Percentiles rank a stretch among this genome's conserved stretches.
These are phyloP conservation scores for Mortierella sp. DNA, from an alignment of 371 early-diverging fungal species.

Conservation along the genomic window DNA sequence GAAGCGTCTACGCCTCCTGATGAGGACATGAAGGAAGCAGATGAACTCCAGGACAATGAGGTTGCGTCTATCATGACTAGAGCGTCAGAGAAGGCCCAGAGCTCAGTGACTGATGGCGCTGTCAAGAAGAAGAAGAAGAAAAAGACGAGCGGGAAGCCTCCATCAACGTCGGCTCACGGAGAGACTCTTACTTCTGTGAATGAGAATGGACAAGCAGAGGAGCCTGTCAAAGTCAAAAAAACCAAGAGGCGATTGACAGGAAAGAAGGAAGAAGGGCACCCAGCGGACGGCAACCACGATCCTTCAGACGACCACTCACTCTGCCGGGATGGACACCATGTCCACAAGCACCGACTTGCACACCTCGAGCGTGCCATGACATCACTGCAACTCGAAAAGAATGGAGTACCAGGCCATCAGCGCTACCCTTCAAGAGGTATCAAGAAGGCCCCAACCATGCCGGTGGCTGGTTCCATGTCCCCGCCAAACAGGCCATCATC, in stretches of 20 bases:
- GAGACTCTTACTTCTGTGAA: background rate
- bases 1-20: background rate
- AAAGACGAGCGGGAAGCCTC: conserved; percentile 12
- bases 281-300: conserved; percentile 18
- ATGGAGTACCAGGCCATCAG: conserved; percentile 10
- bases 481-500: conserved; percentile 39
- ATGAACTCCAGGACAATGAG: conserved; percentile 17
- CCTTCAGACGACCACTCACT: conserved; percentile 28
- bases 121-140: conserved; percentile 36
- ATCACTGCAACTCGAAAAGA: conserved; percentile 24
- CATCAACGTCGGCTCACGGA: background rate
- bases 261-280: conserved; percentile 20
- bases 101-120: background rate
- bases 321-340: conserved; percentile 36
- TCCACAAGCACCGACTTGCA: conserved; percentile 39
- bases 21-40: conserved; percentile 7
- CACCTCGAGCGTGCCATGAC: conserved; percentile 39
- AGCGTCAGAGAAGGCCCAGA: conserved; percentile 4
- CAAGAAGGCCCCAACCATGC: conserved; percentile 16
- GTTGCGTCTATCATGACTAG: conserved; percentile 9
- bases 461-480: conserved; percentile 16
- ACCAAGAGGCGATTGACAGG: conserved; percentile 21
- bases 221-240: conserved; percentile 2
- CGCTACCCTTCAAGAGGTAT: conserved; percentile 33
- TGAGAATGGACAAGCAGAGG: background rate